phyloP scores from a whole-genome alignment of 768 basidiomycete genomes.

The Suillus occidentalis region DNA sequence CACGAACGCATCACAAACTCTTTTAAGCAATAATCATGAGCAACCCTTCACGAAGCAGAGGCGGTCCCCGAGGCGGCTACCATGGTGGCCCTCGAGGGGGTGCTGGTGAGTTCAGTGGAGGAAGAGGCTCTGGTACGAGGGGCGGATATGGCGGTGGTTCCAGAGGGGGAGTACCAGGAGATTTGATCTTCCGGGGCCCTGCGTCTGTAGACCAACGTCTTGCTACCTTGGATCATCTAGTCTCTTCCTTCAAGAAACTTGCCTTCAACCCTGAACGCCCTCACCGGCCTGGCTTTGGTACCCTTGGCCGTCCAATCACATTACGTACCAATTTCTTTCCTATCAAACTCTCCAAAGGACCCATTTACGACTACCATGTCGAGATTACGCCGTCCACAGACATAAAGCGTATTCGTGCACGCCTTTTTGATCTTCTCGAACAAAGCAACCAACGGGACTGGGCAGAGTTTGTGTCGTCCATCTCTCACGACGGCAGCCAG shows the following conservation, averaged over 20 bases:
- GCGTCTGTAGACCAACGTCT: conserved; percentile 37
- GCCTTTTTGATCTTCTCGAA: conserved; percentile 47
- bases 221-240: conserved; percentile 24
- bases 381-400: conserved; percentile 35
- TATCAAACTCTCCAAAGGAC: conserved; percentile 38
- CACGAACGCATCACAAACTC: not conserved
- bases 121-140: conserved; percentile 15
- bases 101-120: conserved; percentile 16
- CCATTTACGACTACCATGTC: conserved; percentile 48
- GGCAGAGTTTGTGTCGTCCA: conserved; percentile 31
- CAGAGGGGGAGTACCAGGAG: conserved; percentile 29
- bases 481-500: conserved; percentile 43
- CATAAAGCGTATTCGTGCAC: conserved; percentile 37
- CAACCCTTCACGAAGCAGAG: conserved; percentile 14
- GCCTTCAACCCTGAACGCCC: conserved; percentile 39
- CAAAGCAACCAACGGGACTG: conserved; percentile 36
- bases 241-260: conserved; percentile 30
- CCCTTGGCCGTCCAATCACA: conserved; percentile 36
- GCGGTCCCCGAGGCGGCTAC: conserved; percentile 12
- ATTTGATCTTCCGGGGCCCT: conserved; percentile 28
- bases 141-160: conserved; percentile 27
- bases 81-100: conserved; percentile 1
- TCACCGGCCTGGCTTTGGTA: conserved; percentile 46
- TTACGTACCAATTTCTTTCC: conserved; percentile 55
- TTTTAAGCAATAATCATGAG: not conserved